Evolutionary conservation across 805 yeast genomes (phyloP).

Genomic region (Yamadazyma sp.): DNA sequence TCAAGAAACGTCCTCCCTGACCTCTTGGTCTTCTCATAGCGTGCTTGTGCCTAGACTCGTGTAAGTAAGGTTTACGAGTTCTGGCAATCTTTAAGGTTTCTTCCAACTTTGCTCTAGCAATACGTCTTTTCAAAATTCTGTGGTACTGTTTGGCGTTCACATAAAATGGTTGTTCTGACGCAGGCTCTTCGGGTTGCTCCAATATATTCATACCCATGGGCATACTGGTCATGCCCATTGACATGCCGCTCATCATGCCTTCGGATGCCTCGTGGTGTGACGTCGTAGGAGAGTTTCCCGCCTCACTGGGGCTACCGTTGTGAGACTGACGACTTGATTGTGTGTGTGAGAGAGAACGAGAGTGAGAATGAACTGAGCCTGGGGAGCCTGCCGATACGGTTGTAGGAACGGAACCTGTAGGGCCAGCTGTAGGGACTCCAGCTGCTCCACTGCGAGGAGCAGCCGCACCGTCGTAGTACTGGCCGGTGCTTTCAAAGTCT

Average conservation of each 20-base stretch:
- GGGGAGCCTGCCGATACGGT: conserved; percentile 5
- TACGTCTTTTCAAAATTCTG: conserved; percentile 86
- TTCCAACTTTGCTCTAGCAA: conserved; percentile 91
- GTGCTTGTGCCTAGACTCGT: conserved; percentile 96
- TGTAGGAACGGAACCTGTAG: not conserved
- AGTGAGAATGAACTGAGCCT: conserved; percentile 3
- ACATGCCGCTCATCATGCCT: conserved; percentile 10
- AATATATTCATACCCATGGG: conserved; percentile 14
- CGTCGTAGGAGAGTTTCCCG: conserved; percentile 2
- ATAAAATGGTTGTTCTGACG: conserved; percentile 84
- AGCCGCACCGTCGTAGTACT: conserved; percentile 1
- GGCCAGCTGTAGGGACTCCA: not conserved
- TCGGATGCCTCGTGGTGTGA: conserved; percentile 7
- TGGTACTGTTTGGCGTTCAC: conserved; percentile 98
- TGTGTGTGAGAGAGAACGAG: not conserved
- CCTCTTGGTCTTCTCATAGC: conserved; percentile 99
- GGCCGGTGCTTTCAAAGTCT: not conserved
- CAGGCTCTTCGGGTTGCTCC: conserved; percentile 15
- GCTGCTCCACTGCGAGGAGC: conserved; percentile 2
- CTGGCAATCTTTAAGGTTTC: conserved; percentile 84
- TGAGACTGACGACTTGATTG: conserved; percentile 2
- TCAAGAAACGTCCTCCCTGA: conserved; percentile 94
- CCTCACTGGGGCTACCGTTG: not conserved
- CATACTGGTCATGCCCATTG: conserved; percentile 8
- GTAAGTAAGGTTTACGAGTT: conserved; percentile 90